Evolutionary conservation across 2,329 filamentous ascomycete genomes (phyloP), one percentile per base, ranked within the genome.

Genomic region (Colletotrichum lindemuthianum): DNA sequence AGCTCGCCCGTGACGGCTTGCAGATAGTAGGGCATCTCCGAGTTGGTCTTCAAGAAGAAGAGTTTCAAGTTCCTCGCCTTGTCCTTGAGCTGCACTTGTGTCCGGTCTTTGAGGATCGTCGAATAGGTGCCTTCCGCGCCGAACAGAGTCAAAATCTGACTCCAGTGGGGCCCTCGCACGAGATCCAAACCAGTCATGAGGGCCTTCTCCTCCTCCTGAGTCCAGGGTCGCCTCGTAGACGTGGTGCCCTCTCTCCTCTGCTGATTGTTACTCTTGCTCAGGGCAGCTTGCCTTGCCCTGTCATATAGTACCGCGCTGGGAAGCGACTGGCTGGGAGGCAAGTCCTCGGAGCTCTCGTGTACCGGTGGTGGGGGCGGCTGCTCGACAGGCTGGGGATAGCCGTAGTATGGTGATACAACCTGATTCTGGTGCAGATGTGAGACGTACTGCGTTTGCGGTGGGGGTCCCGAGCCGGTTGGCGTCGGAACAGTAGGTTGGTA

Each of bases 161-260:
- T 95, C 93, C 93, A 97, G 72, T 97, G 93, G 15, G 93, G 93
- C 0, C 93, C 93, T 73, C 94, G 93, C 50, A 97, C 93, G 74
- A 91, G 88, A 72, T 96, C 93, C 4, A 97, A 86, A 1, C 93
- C 93, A 52, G 91, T 88, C 90, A 97, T 95, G 15, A 97, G 82
- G 0, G 93, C 93, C 75, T 93, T 93, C 74, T 97, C 93, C 77
- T 97, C 93, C 68, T 96, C 92, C 4, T 91, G 89, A 1, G 90
- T 92, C 93, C 93, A 97, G 0, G 93, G 92, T 34, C 93, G 86
- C 37, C 93, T 86, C 2, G 86, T 87, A 1, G 85, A 88, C 68
- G 87, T 84, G 2, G 85, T 75, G 2, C 86, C 86, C 70, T 88
- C 86, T 45, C 85, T 77, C 34, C 86, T 75, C 2, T 84, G 82